Base-by-base conservation (phyloP, 1,284 basidiomycete species). In the Trichosporon sp. region DNA sequence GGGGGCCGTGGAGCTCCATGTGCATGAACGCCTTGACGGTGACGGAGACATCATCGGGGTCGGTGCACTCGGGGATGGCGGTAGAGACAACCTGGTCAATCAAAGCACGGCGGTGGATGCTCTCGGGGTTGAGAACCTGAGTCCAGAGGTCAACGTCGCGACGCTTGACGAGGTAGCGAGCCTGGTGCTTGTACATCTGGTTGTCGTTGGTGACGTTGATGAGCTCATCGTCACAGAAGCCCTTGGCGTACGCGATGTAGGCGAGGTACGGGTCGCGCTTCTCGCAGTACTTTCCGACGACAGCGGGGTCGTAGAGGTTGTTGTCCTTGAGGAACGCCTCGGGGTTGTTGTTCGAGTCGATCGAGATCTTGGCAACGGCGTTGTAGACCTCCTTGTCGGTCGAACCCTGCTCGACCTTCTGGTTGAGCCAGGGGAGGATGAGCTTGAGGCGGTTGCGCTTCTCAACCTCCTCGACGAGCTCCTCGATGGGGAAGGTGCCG, bases 131-230 rank as follows among this genome's bases (percentile, higher is more conserved):
- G 69, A 99, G 90, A 54, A 99, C 97, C 85, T 98, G 94, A 2
- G 91, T 90, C 97, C 97, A 99, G 63, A 99, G 90, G 76, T 99
- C 96, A 31, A 93, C 90, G 76, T 96, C 91, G 74, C 96, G 92
- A 76, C 97, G 91, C 86, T 96, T 98, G 81, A 98, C 94, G 74
- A 99, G 90, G 86, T 99, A 99, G 51, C 97, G 91, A 68, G 97
- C 93, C 85, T 99, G 97, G 82, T 99, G 96, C 86, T 99, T 99
- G 89, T 97, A 99, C 97, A 99, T 99, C 40, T 95, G 92, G 86
- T 99, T 99, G 78, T 98, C 96, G 83, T 99, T 99, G 69, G 97
- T 99, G 84, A 99, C 96, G 40, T 90, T 85, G 82, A 99, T 95
- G 76, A 99, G 89, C 85, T 99, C 97, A 11, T 99, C 95, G 78